These are phyloP conservation scores for Fusarium sp. DNA, from an alignment of 2,329 filamentous ascomycete genomes.

Conservation along the genomic window DNA sequence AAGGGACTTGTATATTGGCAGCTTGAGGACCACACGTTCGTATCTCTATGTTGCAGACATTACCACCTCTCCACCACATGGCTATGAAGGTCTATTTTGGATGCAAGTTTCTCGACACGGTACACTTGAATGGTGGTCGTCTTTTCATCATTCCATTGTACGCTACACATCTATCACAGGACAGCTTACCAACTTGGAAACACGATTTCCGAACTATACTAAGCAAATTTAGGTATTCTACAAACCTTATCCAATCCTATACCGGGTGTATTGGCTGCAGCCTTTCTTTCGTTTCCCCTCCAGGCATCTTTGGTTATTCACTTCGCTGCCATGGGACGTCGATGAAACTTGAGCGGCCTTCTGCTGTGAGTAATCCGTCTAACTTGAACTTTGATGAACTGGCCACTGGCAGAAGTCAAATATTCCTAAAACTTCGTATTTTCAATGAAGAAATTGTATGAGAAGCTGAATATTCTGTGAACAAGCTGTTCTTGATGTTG, in stretches of 20 bases:
- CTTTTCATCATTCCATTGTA: neutral
- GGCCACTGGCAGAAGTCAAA: neutral
- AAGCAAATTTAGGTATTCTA: neutral
- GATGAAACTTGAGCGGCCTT: too few relatives aligned
- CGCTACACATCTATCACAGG: neutral
- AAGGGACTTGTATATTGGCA: neutral
- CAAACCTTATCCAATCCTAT: too few relatives aligned
- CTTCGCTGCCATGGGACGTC: too few relatives aligned
- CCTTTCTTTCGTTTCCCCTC: too few relatives aligned
- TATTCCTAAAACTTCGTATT: accelerated
- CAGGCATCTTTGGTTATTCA: too few relatives aligned
- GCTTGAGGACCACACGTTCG: neutral
- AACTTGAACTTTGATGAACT: neutral
- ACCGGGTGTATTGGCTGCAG: too few relatives aligned
- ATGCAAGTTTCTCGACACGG: neutral
- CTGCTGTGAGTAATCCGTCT: neutral
- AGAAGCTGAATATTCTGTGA: neutral
- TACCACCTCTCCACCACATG: neutral
- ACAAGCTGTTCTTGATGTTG: neutral
- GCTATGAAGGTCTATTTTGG: neutral
- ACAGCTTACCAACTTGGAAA: neutral
- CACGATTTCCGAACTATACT: neutral
- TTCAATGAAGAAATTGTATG: accelerated
- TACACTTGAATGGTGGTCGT: neutral
- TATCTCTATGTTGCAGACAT: neutral